Evolutionary conservation across 2,329 filamentous ascomycete species (phyloP), one percentile per base, ranked within the genome.

Genomic region (Fusarium sterilihyphosum): DNA sequence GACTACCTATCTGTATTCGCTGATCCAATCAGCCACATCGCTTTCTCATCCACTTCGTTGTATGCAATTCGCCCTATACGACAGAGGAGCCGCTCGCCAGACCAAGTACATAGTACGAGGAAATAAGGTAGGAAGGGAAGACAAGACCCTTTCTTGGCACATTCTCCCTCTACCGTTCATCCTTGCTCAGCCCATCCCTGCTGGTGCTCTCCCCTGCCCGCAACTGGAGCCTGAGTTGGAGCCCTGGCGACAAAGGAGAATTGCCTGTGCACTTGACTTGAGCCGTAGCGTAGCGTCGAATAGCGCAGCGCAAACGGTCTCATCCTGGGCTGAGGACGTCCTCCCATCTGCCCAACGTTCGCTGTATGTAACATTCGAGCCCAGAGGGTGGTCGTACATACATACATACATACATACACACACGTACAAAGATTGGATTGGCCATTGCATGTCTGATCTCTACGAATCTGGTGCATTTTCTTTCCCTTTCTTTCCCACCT

Each of bases 161-260:
- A 47, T 63, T 68, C 72, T 68, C 58, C 47, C 50, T 69, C 56
- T 59, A 64, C 17, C 37, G 70, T 74, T 76, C 71, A 70, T 74
- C 76, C 73, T 64, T 78, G 74, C 58, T 56, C 66, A 24, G 24
- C 35, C 37, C 33, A 35, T n/a, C 56, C 66, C 69, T 71, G 67
- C 46, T 56, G 57, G 52, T 68, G 52, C 61, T 33, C 57, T 65
- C 71, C 75, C 76, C 76, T 77, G 72, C 70, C 65, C 59, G 50
- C 61, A 64, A 72, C 70, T 73, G 74, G 75, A 73, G 74, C 74
- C 73, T 65, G 57, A 65, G 47, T 62, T 64, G 63, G 71, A 68
- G 71, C 69, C 73, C 73, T 75, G 73, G 63, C 70, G 73, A 77
- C 73, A 78, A 78, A 78, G 75, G 67, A 65, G 74, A 74, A 67